Evolutionary conservation across 352 stramenopile genomes (phyloP), one percentile per base, ranked within the genome.

Genomic region (Phytophthora capsici): DNA sequence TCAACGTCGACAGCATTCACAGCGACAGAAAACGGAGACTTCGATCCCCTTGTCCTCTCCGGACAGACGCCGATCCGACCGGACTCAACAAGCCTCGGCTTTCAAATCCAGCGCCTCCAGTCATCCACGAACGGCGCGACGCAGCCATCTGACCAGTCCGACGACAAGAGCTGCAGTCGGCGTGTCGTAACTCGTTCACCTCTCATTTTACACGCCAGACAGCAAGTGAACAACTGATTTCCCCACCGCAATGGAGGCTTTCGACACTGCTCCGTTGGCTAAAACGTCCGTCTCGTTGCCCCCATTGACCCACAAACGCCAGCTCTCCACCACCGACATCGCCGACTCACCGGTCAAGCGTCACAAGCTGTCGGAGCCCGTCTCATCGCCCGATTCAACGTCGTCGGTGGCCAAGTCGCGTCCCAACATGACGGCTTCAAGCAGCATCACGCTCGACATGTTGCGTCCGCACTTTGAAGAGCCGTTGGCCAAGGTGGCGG

Each of bases 381-480:
- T 63, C 54, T 70, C 55, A 63, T 69, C 43, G 22, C 40, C 46
- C 16, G 44, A 50, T 26, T 65, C 65, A 20, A 58, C 61, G 2
- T 57, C 61, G 6, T 62, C 58, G 2, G 23, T 59, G 5, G 48
- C 63, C 55, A 80, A 78, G 48, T 16, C 71, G 6, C 74, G 80
- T 7, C 70, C 78, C 38, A 89, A 90, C 72, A 88, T 89, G 80
- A 86, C 84, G 44, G 80, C 82, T 26, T 93, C 84, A 17, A 84
- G 78, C 63, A 90, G 71, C 56, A 93, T 95, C 62, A 95, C 86
- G 47, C 77, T 94, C 28, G 82, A 89, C 54, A 91, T 89, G 73
- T 69, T 95, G 48, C 82, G 82, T 16, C 88, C 84, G 17, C 82
- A 95, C 65, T 95, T 95, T 67, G 88, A 95, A 68, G 82, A 92